Base-by-base conservation (phyloP, 1,284 basidiomycete genomes). In the Mycena sp. region DNA sequence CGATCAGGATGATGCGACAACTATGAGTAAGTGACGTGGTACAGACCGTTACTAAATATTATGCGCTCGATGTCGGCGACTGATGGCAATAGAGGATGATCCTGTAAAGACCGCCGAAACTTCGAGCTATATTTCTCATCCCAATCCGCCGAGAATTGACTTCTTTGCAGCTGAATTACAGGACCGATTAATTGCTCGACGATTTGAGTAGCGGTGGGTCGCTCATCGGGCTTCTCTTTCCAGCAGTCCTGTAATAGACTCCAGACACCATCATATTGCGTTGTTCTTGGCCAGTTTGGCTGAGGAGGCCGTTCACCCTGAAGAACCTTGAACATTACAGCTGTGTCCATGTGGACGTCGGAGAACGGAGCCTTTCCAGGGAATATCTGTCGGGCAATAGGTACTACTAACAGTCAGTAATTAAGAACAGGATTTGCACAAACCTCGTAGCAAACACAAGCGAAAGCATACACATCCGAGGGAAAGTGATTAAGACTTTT, bases 381-480 rank as follows among this genome's bases (percentile, higher is more conserved):
- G 21, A 58, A 56, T 5, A 67, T 66, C 67, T 69, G 40, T 21
- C 25, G 17, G 6, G 16, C 35, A 44, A 16, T n/a, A n/a, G n/a
- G n/a, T n/a, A n/a, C n/a, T n/a, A 4, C 41, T 35, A 23, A 28
- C 6, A 29, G 6, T 12, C 19, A 2, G 19, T 7, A 26, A 10
- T 14, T 14, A 21, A 5, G 19, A 6, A 9, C 9, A 16, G 32
- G 23, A 10, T 21, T 6, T 29, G 29, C 5, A 12, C 37, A 7
- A 23, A 71, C 73, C 64, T 73, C 72, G 52, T 73, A 72, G 35
- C 66, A 71, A 11, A 73, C 68, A 51, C 71, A 71, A 9, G 69
- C 70, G 51, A 72, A 72, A 5, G 73, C 72, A 41, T 75, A 75
- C 14, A 76, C 65, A 56, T 75, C 74, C 19, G 69, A 72, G 12